phyloP scores from a whole-genome alignment of 75 land plant species.

The Cryptomeria japonica region DNA sequence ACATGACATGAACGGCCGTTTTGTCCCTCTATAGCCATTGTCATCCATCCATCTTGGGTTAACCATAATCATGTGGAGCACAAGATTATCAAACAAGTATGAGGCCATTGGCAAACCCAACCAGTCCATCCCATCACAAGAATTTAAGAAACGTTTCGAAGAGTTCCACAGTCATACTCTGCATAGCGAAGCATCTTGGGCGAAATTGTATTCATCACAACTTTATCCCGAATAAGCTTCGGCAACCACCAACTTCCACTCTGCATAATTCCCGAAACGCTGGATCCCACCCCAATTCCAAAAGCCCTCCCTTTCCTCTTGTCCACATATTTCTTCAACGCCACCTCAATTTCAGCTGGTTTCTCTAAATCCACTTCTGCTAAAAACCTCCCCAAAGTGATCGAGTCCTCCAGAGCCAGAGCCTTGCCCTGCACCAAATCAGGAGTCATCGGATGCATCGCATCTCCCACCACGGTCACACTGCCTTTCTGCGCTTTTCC shows the following conservation, averaged over 20 bases:
- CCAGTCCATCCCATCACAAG: too few species aligned
- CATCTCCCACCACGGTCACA: constrained; percentile 55
- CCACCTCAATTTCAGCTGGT: neutral
- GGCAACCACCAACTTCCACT: constrained; percentile 4
- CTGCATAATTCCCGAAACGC: neutral
- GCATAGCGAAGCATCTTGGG: neutral
- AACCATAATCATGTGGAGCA: too few species aligned
- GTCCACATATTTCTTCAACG: neutral
- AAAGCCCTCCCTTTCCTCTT: constrained; percentile 9
- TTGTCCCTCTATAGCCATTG: too few species aligned
- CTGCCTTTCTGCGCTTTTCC: neutral
- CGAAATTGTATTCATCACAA: neutral
- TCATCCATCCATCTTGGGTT: too few species aligned
- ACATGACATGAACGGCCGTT: too few species aligned
- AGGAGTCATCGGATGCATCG: constrained; percentile 84
- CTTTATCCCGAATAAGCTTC: neutral
- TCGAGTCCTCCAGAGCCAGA: constrained; percentile 69
- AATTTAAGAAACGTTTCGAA: neutral
- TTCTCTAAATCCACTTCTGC: constrained; percentile 18
- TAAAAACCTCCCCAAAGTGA: constrained; percentile 51
- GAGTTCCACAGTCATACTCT: neutral
- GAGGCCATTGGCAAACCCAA: too few species aligned
- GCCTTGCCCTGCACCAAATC: constrained; percentile 86
- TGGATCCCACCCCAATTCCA: constrained; percentile 42
- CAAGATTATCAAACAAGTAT: too few species aligned